A percentile compares a stretch with the other conserved stretches of the same genome.
Evolutionary conservation across 2,329 filamentous ascomycete species (phyloP).

Genomic region (Exophiala sideris): DNA sequence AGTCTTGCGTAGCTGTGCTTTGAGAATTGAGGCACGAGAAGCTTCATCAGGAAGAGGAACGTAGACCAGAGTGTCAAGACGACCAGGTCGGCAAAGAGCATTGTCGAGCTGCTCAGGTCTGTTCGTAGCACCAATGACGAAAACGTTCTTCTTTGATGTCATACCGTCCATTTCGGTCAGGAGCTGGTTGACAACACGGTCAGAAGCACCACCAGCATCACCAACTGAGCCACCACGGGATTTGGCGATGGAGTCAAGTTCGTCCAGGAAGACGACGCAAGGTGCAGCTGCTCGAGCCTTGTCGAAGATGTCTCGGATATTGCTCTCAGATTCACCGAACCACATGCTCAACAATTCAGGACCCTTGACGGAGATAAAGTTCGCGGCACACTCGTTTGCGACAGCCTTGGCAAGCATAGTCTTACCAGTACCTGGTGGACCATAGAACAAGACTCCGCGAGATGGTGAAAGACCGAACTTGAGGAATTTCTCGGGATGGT

Average conservation of each 20-base stretch:
- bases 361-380: constrained; percentile 99
- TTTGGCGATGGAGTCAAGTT: constrained; percentile 98
- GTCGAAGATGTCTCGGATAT: constrained; percentile 99
- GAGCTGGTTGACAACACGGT: constrained; percentile 99
- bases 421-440: constrained; percentile 99
- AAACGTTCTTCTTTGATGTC: constrained; percentile 99
- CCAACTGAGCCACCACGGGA: constrained; percentile 94
- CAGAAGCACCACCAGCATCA: constrained; percentile 95
- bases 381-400: constrained; percentile 97
- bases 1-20: constrained; percentile 96
- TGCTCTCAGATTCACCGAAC: constrained; percentile 99
- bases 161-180: constrained; percentile 99
- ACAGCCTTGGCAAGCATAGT: constrained; percentile 99
- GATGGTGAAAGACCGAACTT: constrained; percentile 98
- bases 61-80: constrained; percentile 98
- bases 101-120: constrained; percentile 97
- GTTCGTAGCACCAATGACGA: constrained; percentile 98
- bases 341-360: constrained; percentile 99
- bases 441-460: constrained; percentile 97
- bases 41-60: constrained; percentile 91
- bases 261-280: constrained; percentile 97
- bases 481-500: constrained; percentile 99
- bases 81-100: constrained; percentile 93
- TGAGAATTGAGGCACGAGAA: constrained; percentile 84
- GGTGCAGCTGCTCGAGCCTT: constrained; percentile 97